Base-by-base conservation (phyloP, 768 basidiomycete genomes). In the Kwoniella sp. region DNA sequence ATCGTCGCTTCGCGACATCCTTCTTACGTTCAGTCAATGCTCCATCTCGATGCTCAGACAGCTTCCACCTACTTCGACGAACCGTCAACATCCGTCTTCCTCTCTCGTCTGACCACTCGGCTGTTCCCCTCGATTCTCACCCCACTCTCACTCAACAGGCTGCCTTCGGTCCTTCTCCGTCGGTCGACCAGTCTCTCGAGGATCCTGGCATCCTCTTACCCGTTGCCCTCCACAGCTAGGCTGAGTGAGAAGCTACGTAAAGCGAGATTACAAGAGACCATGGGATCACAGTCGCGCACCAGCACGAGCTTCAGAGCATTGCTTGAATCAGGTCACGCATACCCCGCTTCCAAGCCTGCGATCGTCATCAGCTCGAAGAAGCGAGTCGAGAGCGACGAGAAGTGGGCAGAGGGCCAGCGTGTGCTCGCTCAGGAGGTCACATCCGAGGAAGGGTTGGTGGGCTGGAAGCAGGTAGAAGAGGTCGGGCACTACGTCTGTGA, bases 1-100 rank as follows among this genome's bases (percentile, higher is more conserved):
- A 71, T 79, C 5, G 78, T 81, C 48, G 80, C 80, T 25, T 65
- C 79, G 9, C 65, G 68, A 4, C 76, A 80, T 65, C 70, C 77
- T 1, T 37, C 51, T 9, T 31, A 65, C 12, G 73, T 78, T 50
- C 73, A 76, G 56, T 75, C 76, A 11, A 17, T 79, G 48, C 66
- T 81, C 15, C 78, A 81, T 55, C 67, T 80, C 58, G 79, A 81
- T 15, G 77, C 77, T 12, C 79, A 79, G 59, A 78, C 76, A 26
- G 77, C 79, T 22, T 66, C 61, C 26, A 79, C 79, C 8, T 81
- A 79, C 63, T 81, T 81, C 65, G 62, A 68, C 23, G 73, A 78
- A 47, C 61, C 63, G 2, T 76, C 78, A 2, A 53, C 73, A 17
- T 62, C 72, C 12, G 58, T 76, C 13, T 68, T 69, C 47, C 53